Evolutionary conservation across 2,329 filamentous ascomycete genomes (phyloP).

Genomic region (Calonectria leucothoes): DNA sequence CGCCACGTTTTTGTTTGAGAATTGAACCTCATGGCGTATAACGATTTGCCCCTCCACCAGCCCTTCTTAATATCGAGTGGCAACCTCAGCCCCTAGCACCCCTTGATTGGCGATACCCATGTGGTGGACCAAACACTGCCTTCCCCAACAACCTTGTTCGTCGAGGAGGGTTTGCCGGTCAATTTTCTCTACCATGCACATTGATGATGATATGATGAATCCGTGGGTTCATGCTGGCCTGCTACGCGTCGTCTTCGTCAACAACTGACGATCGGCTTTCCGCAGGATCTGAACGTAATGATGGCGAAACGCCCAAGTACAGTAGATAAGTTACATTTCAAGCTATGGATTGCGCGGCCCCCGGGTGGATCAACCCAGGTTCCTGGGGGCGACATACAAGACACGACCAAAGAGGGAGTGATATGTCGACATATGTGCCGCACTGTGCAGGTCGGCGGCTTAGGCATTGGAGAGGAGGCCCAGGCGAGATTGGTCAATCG

Average conservation of each 20-base stretch:
- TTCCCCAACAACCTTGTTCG: conserved; percentile 1
- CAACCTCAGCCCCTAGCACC: conserved; percentile 1
- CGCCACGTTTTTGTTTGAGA: not conserved
- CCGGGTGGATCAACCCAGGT: conserved; percentile 7
- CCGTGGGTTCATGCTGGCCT: not conserved
- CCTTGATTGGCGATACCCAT: conserved; percentile 3
- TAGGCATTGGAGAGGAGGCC: conserved; percentile 4
- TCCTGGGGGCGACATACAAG: not conserved
- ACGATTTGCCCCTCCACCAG: not conserved
- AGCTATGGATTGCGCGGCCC: conserved; percentile 12
- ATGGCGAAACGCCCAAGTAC: conserved; percentile 5
- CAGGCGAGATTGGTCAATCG: conserved; percentile 10
- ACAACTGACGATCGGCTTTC: conserved; percentile 5
- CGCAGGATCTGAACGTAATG: not conserved
- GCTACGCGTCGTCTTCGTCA: conserved; percentile 14
- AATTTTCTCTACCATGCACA: not conserved
- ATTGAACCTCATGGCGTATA: not conserved
- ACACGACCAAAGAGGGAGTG: conserved; percentile 2
- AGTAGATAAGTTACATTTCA: conserved; percentile 12
- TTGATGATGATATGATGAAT: not conserved
- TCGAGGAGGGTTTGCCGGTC: not conserved
- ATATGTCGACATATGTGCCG: conserved; percentile 6
- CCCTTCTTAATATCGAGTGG: not conserved
- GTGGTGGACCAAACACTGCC: not conserved
- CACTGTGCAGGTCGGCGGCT: not conserved